Evolutionary conservation across 345 rosid genomes (phyloP), one percentile per base, ranked within the genome.

Genomic region (Microcos paniculata): DNA sequence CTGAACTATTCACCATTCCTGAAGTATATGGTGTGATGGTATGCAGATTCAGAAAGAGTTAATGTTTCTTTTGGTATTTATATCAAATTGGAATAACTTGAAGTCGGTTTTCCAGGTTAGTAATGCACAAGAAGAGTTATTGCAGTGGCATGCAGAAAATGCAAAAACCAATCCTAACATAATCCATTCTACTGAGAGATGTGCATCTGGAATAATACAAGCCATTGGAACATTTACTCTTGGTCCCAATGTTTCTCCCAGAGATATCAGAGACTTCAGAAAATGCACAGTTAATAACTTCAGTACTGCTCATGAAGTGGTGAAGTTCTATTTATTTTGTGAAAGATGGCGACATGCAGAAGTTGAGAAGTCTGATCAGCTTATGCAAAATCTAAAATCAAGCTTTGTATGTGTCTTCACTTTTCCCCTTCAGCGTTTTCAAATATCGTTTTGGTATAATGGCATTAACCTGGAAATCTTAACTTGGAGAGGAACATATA

Each of bases 21-120:
- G 85, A 87, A 62, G 91, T 87, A 43, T 81, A 88, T 80, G 98
- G 98, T 24, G 98, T 92, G 62, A 89, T 92, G 97, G 98, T 94
- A 64, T 55, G 91, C 82, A 55, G 33, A 63, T 76, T 76, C 62
- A 72, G 62, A 51, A 56, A 23, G n/a, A n/a, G 46, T 24, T 80
- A 7, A 19, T 70, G 33, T 21, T 52, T 80, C 40, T 6, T 64
- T 59, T 11, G 12, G 6, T 48, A 1, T 24, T 28, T 21, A 28
- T 40, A 40, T 28, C 42, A 49, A 15, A 31, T 31, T 38, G 12
- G 62, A 13, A 31, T 26, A 26, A 58, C 8, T 26, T 58, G 62
- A 56, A 56, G 56, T 56, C 69, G 69, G 38, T 51, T 75, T 8
- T 71, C 72, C 81, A 94, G 97, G 98, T 94, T 55, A 83, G 90